Percentiles rank a stretch among this genome's conserved stretches.
Conservation (phyloP, 2,329 filamentous ascomycete species). For the Mycogone perniciosa region DNA sequence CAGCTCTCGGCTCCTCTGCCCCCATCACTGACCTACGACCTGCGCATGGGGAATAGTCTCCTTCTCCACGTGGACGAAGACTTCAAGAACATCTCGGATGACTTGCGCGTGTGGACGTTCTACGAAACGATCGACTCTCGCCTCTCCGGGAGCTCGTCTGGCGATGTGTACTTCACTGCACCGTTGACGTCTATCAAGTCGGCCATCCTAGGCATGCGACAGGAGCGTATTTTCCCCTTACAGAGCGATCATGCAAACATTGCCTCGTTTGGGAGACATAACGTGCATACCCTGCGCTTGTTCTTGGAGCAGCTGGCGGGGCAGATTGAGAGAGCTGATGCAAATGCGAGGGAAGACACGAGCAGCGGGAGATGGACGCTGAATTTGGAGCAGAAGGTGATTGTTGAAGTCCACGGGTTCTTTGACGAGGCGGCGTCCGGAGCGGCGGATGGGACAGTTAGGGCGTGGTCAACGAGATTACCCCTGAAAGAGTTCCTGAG, state of each 20-base stretch:
- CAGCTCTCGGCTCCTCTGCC: conserved; percentile 47
- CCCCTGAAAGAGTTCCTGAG: conserved; percentile 48
- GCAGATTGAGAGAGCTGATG: conserved; percentile 29
- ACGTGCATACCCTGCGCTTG: conserved; percentile 40
- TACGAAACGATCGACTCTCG: conserved; percentile 57
- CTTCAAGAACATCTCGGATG: conserved; percentile 50
- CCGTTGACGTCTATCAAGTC: conserved; percentile 54
- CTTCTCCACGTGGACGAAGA: conserved; percentile 46
- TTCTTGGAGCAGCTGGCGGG: conserved; percentile 30
- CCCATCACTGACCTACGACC: conserved; percentile 40
- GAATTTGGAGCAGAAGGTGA: conserved; percentile 45
- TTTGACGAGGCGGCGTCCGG: conserved; percentile 35
- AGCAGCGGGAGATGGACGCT: conserved; percentile 37
- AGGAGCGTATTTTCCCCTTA: conserved; percentile 46
- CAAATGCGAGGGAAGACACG: conserved; percentile 20
- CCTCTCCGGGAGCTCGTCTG: conserved; percentile 38
- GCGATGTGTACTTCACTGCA: conserved; percentile 51
- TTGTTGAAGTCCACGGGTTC: conserved; percentile 52
- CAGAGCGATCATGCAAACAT: conserved; percentile 51
- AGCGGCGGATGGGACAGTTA: conserved; percentile 27
- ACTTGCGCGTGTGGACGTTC: conserved; percentile 56
- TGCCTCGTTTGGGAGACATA: conserved; percentile 47
- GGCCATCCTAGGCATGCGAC: conserved; percentile 43
- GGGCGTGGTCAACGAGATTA: conserved; percentile 46
- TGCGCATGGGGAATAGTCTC: conserved; percentile 44